Conservation (phyloP, 176 grass and related monocot species). For the Bothriochloa decipiens region DNA sequence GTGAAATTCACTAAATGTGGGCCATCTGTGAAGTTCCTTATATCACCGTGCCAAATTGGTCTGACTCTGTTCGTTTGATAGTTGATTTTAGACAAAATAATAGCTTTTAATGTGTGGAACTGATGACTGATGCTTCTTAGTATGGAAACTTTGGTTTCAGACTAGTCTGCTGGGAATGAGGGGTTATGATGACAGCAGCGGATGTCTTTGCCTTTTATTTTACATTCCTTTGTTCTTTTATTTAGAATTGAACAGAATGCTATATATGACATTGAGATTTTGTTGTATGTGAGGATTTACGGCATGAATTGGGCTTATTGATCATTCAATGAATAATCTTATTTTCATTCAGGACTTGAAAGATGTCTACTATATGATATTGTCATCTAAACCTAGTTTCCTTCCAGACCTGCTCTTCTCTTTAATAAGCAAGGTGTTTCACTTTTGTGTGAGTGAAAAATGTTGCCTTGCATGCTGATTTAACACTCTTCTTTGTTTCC, state of each 20-base stretch:
- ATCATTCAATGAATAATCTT: slow-evolving; percentile 6
- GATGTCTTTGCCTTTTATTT: background rate
- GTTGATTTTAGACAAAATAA: background rate
- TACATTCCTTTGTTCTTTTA: background rate
- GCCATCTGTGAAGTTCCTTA: background rate
- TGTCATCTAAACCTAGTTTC: slow-evolving; percentile 36
- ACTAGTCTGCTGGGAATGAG: background rate
- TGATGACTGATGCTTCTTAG: background rate
- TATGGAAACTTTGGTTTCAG: background rate
- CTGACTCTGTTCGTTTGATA: background rate
- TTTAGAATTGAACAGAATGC: background rate
- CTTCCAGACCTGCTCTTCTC: slow-evolving; percentile 3
- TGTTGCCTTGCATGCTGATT: slow-evolving; percentile 34
- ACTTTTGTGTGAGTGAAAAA: slow-evolving; percentile 28
- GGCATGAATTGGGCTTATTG: background rate
- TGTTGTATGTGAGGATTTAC: background rate
- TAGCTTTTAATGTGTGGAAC: background rate
- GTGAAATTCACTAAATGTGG: slow-evolving; percentile 6
- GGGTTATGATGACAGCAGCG: background rate
- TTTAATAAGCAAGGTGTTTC: slow-evolving; percentile 10
- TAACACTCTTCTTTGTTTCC: slow-evolving; percentile 46
- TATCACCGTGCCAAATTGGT: background rate
- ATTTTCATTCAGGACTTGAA: slow-evolving; percentile 14
- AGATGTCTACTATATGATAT: slow-evolving; percentile 12
- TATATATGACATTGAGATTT: background rate